Percentiles rank a stretch among this genome's conserved stretches.
phyloP scores from a whole-genome alignment of 805 yeast species.

The Suhomyces tanzawaensis region DNA sequence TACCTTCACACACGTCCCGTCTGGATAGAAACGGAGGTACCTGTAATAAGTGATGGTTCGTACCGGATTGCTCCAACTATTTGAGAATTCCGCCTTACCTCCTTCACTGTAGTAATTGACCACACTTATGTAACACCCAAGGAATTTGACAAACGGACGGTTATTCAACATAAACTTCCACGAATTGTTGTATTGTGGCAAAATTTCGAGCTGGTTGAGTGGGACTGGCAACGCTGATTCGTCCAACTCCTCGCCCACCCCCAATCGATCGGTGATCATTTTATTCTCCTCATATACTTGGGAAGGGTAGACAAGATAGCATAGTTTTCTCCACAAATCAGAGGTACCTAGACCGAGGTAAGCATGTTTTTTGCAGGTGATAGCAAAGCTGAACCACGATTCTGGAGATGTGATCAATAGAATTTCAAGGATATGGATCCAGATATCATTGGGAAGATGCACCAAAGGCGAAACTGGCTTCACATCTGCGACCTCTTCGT shows the following conservation, averaged over 20 bases:
- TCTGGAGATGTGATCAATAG: conserved; percentile 52
- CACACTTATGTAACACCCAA: conserved; percentile 83
- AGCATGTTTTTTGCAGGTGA: conserved; percentile 58
- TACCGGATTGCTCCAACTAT: conserved; percentile 70
- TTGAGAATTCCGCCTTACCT: conserved; percentile 61
- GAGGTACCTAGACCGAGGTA: conserved; percentile 54
- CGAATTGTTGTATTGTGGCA: conserved; percentile 31
- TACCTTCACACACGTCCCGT: conserved; percentile 71
- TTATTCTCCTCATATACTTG: conserved; percentile 52
- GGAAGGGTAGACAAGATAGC: conserved; percentile 49
- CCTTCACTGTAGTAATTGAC: conserved; percentile 86
- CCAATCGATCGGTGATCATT: conserved; percentile 34
- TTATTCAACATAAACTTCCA: conserved; percentile 53
- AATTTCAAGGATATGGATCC: conserved; percentile 48
- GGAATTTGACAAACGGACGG: conserved; percentile 75
- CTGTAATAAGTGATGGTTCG: conserved; percentile 86
- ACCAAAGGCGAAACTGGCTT: conserved; percentile 37
- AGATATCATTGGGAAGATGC: conserved; percentile 53
- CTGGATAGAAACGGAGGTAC: conserved; percentile 74
- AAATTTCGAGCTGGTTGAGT: conserved; percentile 23
- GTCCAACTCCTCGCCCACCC: conserved; percentile 36
- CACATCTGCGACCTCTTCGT: conserved; percentile 13
- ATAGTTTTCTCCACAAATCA: conserved; percentile 49
- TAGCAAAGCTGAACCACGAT: conserved; percentile 61
- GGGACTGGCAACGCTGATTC: conserved; percentile 32